Evolutionary conservation across 768 basidiomycete species (phyloP), one percentile per base, ranked within the genome.

Genomic region (Leccinellum albellum): DNA sequence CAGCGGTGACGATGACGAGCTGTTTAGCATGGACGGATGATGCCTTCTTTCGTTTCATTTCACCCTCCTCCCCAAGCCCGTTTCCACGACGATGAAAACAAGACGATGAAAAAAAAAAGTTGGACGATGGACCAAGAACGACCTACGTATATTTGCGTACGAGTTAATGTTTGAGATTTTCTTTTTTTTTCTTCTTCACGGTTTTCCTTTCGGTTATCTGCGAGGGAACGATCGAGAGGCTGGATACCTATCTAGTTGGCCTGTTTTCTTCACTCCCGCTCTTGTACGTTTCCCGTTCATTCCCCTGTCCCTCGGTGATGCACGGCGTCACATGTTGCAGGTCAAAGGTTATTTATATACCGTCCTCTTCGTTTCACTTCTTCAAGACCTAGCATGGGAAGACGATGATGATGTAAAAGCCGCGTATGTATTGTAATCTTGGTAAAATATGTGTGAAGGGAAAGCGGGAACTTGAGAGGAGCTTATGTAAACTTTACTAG

Each of bases 21-120:
- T 90, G 67, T 91, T 91, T 68, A 77, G 76, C 64, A 85, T 89
- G 84, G 88, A 89, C 60, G 76, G 76, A 53, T 79, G 66, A 73
- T 31, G 31, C 45, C 2, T 13, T 37, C 2, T 13, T 21, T 44
- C 17, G 17, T 37, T 37, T 17, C 35, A 6, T 17, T 17, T 17
- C 15, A 15, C 10, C 17, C 35, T 4, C n/a, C 17, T 10, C 17
- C 17, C 8, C 17, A 9, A n/a, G 35, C 17, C 17, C 35, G 6
- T 37, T n/a, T n/a, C 35, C 8, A 8, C 15, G 0, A n/a, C 35
- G 17, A 40, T 9, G 37, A 40, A n/a, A 23, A 23, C 13, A 15
- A 45, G 8, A 46, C 5, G 24, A 46, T 23, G 35, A 42, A 32
- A 28, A 58, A 40, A 51, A 55, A 56, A 58, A 53, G 40, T 12